Evolutionary conservation across 2,329 filamentous ascomycete genomes (phyloP).

Genomic region (Fusarium scirpi): DNA sequence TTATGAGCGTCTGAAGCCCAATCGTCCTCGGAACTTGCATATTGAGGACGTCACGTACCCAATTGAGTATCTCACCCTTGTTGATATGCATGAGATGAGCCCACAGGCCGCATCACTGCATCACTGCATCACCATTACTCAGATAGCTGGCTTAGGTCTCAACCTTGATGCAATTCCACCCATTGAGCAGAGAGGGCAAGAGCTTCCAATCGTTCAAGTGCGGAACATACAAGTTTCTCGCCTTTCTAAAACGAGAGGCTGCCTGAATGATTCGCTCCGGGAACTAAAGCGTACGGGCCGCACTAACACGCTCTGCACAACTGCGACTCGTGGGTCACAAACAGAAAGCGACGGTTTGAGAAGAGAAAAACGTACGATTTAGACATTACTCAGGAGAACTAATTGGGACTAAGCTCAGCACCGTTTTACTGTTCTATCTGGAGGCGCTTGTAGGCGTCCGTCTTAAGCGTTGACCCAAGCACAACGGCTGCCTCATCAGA

Average conservation of each 20-base stretch:
- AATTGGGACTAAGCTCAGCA: slow-evolving; percentile 12
- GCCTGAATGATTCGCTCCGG: background rate
- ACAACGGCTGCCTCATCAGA: slow-evolving; percentile 41
- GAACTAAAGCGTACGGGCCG: slow-evolving; percentile 29
- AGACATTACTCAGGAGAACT: slow-evolving; percentile 15
- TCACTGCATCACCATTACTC: background rate
- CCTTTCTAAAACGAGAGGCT: background rate
- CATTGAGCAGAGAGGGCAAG: background rate
- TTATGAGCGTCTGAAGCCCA: slow-evolving; percentile 13
- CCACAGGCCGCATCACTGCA: slow-evolving; percentile 1
- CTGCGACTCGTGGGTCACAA: slow-evolving; percentile 12
- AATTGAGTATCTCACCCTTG: slow-evolving; percentile 20
- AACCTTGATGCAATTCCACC: background rate
- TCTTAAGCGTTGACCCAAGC: slow-evolving; percentile 29
- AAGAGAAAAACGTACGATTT: slow-evolving; percentile 37
- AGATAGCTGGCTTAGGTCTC: slow-evolving; percentile 1
- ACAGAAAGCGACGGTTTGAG: background rate
- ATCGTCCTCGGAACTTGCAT: slow-evolving; percentile 30
- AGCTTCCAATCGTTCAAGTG: background rate
- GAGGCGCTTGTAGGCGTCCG: slow-evolving; percentile 27
- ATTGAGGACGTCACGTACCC: slow-evolving; percentile 28
- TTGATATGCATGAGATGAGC: slow-evolving; percentile 10
- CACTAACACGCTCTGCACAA: slow-evolving; percentile 5
- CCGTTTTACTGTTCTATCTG: slow-evolving; percentile 29
- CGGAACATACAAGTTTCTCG: background rate